These are phyloP conservation scores for Ophiognomonia clavigignenti-juglandacearum DNA, from an alignment of 2,329 filamentous ascomycete species.

Conservation along the genomic window DNA sequence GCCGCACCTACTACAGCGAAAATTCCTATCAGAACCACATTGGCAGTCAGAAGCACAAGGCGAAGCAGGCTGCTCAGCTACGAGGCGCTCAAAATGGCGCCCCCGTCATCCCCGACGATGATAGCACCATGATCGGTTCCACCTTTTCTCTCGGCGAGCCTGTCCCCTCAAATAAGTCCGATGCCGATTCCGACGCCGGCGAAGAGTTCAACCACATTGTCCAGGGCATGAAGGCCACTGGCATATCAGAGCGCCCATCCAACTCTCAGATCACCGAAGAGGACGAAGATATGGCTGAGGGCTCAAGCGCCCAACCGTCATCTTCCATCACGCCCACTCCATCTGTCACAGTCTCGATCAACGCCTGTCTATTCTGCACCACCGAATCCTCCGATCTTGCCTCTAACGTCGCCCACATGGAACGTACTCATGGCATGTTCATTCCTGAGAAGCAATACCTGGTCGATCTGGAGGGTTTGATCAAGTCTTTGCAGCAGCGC, in stretches of 20 bases:
- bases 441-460: slow-evolving; percentile 86
- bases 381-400: slow-evolving; percentile 69
- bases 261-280: slow-evolving; percentile 51
- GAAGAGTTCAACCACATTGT: slow-evolving; percentile 74
- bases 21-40: slow-evolving; percentile 94
- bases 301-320: slow-evolving; percentile 33
- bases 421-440: slow-evolving; percentile 89
- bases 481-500: slow-evolving; percentile 73
- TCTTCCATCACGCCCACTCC: slow-evolving; percentile 17
- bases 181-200: slow-evolving; percentile 63
- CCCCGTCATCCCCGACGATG: slow-evolving; percentile 56
- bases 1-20: slow-evolving; percentile 93
- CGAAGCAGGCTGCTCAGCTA: slow-evolving; percentile 51
- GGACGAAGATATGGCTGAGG: slow-evolving; percentile 39
- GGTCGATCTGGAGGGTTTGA: slow-evolving; percentile 73
- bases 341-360: slow-evolving; percentile 33
- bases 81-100: slow-evolving; percentile 27
- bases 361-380: slow-evolving; percentile 86
- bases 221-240: slow-evolving; percentile 67
- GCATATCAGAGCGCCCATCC: slow-evolving; percentile 39
- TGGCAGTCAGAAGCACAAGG: slow-evolving; percentile 83
- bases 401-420: slow-evolving; percentile 86
- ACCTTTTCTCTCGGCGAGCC: slow-evolving; percentile 89
- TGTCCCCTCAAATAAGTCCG: slow-evolving; percentile 41
- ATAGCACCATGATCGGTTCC: slow-evolving; percentile 80